phyloP scores from a whole-genome alignment of 208 protist genomes.

The Leishmania turanica region DNA sequence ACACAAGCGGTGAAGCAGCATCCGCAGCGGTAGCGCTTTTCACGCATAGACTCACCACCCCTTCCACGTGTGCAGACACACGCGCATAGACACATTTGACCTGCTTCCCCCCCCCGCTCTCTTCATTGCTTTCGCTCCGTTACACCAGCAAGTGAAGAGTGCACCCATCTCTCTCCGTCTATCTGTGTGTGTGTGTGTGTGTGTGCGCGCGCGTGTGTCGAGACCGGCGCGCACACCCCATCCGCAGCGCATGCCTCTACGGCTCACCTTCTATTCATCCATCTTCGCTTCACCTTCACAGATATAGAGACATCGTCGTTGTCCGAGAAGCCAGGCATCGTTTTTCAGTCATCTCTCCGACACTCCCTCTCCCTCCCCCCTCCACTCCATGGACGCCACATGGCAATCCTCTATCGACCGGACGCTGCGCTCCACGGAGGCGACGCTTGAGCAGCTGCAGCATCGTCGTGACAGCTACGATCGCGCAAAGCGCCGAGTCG shows the following conservation, averaged over 20 bases:
- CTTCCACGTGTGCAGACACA: background rate
- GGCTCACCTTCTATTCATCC: background rate
- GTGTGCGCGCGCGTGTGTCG: background rate
- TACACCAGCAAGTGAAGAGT: background rate
- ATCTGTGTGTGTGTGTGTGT: background rate
- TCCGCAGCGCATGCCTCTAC: background rate
- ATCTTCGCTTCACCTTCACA: background rate
- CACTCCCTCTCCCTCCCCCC: background rate
- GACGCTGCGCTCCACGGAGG: constrained; percentile 54
- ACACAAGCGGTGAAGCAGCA: background rate
- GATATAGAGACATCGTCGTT: background rate
- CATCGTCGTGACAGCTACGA: constrained; percentile 41
- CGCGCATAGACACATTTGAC: background rate
- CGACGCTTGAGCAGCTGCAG: constrained; percentile 53
- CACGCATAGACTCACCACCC: background rate
- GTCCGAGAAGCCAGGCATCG: background rate
- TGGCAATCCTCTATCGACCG: constrained; percentile 43
- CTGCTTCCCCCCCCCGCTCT: background rate
- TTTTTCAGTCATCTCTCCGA: background rate
- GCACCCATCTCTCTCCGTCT: background rate
- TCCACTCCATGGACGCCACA: constrained; percentile 15
- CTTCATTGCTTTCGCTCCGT: background rate
- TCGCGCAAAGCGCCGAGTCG: constrained; percentile 28
- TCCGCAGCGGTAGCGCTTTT: background rate
- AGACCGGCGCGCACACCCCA: background rate